A percentile compares a stretch with the other conserved stretches of the same genome.
Evolutionary conservation across 495 filamentous ascomycete species (phyloP).

Genomic region (Entonaema liquescens): DNA sequence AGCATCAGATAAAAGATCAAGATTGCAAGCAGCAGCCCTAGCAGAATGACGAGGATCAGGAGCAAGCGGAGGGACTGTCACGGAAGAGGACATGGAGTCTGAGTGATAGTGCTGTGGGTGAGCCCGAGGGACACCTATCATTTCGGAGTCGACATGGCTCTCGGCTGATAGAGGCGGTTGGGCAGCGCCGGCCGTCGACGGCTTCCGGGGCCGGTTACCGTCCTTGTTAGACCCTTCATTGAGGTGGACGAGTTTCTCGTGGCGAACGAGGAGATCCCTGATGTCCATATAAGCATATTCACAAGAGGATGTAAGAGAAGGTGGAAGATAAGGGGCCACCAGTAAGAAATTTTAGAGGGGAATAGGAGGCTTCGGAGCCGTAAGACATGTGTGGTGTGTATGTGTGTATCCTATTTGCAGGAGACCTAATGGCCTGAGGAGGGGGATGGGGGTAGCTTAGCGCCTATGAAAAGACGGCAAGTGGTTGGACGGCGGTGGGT

Average conservation of each 20-base stretch:
- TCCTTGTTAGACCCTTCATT: constrained; percentile 64
- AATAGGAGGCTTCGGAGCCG: constrained; percentile 30
- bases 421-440: constrained; percentile 12
- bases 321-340: constrained; percentile 15
- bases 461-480: constrained; percentile 38
- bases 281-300: constrained; percentile 63
- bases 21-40: constrained; percentile 59
- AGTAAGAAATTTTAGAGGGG: constrained; percentile 29
- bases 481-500: constrained; percentile 35
- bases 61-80: constrained; percentile 48
- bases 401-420: constrained; percentile 20
- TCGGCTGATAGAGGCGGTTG: constrained; percentile 50
- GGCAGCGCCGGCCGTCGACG: constrained; percentile 51
- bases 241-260: constrained; percentile 77
- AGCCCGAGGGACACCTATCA: constrained; percentile 53
- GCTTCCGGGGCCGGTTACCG: constrained; percentile 56
- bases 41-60: constrained; percentile 53
- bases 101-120: constrained; percentile 50
- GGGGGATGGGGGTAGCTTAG: constrained; percentile 35
- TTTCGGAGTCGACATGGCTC: constrained; percentile 53
- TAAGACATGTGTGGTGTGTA: constrained; percentile 18
- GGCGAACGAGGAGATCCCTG: constrained; percentile 75
- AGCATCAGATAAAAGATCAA: constrained; percentile 61
- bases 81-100: constrained; percentile 50
- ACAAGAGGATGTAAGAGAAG: constrained; percentile 30